phyloP scores from a whole-genome alignment of 2,329 filamentous ascomycete genomes.

The Pseudocercospora pini-densiflorae region DNA sequence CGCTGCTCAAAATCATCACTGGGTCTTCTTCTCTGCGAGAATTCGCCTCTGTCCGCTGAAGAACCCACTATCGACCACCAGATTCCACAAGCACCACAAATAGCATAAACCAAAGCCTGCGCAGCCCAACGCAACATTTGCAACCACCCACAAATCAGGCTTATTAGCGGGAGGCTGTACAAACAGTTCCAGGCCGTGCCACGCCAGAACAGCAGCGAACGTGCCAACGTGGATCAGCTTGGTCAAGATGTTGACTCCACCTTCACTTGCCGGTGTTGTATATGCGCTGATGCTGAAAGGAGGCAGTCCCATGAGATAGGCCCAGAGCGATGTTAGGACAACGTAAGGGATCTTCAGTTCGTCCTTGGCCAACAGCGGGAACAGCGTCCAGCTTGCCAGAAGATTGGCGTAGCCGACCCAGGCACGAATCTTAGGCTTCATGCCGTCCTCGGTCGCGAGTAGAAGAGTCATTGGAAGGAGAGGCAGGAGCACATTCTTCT shows the following conservation, averaged over 20 bases:
- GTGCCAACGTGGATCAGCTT: constrained; percentile 77
- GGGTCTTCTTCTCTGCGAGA: constrained; percentile 45
- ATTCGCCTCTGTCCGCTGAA: constrained; percentile 23
- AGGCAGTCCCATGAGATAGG: constrained; percentile 85
- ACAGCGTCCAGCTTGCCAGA: constrained; percentile 90
- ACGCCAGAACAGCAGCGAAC: constrained; percentile 76
- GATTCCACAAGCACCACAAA: constrained; percentile 82
- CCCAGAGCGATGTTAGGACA: constrained; percentile 85
- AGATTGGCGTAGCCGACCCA: constrained; percentile 98
- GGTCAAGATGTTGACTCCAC: constrained; percentile 30
- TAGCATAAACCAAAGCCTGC: constrained; percentile 87
- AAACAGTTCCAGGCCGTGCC: constrained; percentile 78
- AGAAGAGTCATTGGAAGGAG: constrained; percentile 92
- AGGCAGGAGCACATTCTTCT: constrained; percentile 94
- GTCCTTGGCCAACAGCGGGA: constrained; percentile 84
- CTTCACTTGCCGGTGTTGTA: constrained; percentile 26
- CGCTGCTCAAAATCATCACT: constrained; percentile 31
- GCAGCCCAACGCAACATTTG: constrained; percentile 85
- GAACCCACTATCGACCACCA: constrained; percentile 63
- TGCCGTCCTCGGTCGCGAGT: constrained; percentile 75
- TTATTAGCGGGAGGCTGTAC: constrained; percentile 72
- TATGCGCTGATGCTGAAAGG: constrained; percentile 75
- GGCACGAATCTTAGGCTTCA: constrained; percentile 75
- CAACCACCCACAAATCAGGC: constrained; percentile 93
- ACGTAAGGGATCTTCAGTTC: constrained; percentile 83